phyloP scores from a whole-genome alignment of 305 asterid genomes.

The Fraxinus xanthoxyloides region DNA sequence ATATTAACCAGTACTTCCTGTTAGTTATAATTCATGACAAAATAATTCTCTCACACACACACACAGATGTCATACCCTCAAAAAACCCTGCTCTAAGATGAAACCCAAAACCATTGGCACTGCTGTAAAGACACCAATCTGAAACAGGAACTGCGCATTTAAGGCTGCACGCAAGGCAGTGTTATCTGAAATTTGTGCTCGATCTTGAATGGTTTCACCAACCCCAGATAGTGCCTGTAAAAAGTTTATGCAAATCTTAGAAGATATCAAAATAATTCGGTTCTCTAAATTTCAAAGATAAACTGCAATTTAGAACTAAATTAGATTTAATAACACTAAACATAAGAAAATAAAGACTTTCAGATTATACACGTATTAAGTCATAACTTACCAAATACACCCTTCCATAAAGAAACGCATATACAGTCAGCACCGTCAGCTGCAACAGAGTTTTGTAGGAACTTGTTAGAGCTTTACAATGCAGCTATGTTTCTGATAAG shows the following conservation, averaged over 20 bases:
- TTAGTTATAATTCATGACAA: neutral
- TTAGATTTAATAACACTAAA: constrained; percentile 4
- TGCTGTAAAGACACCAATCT: constrained; percentile 91
- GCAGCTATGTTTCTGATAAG: neutral
- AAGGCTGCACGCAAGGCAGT: constrained; percentile 76
- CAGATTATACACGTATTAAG: constrained; percentile 15
- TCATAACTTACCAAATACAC: constrained; percentile 74
- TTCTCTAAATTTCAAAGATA: constrained; percentile 10
- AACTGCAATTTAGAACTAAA: constrained; percentile 16
- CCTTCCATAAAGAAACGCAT: constrained; percentile 90
- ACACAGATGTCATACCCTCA: constrained; percentile 53
- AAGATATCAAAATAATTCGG: constrained; percentile 5
- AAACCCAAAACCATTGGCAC: constrained; percentile 93
- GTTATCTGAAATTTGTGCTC: constrained; percentile 55
- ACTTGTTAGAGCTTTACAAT: constrained; percentile 14
- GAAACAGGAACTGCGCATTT: constrained; percentile 92
- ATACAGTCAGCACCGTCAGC: constrained; percentile 89
- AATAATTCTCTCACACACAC: constrained; percentile 9
- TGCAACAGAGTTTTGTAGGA: constrained; percentile 44
- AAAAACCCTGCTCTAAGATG: constrained; percentile 93
- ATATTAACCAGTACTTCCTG: constrained; percentile 1
- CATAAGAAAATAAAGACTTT: constrained; percentile 10
- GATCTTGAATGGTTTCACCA: constrained; percentile 63
- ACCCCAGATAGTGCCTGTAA: constrained; percentile 94
- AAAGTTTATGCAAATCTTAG: constrained; percentile 25